Base-by-base conservation (phyloP, 2,329 filamentous ascomycete genomes). In the Whalleya microplaca region DNA sequence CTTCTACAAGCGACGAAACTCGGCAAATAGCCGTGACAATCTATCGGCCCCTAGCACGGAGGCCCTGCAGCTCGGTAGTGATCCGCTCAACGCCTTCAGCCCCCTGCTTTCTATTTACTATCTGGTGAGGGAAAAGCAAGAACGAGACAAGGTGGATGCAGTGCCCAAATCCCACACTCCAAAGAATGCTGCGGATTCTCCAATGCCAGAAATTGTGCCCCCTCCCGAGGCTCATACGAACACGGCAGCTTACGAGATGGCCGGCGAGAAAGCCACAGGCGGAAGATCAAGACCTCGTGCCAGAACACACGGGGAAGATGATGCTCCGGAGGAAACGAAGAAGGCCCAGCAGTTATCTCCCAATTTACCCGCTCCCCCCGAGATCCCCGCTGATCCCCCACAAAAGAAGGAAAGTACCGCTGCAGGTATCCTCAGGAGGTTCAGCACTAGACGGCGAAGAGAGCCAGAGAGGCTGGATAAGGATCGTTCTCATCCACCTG, bases 1-100 rank as follows among this genome's bases (percentile, higher is more conserved):
- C 71, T 98, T 99, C 69, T 99, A 98, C 77, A 97, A 96, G 76
- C 84, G 95, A 64, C 85, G 93, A 56, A 97, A 93, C 71, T 98
- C 94, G 1, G 88, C 87, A 42, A 91, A 85, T 51, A 98, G 95
- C 73, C 86, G 91, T 63, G 95, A 98, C 70, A 96, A 92, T 2
- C 78, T 99, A 61, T 85, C 83, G 4, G 88, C 87, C 1, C 88
- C 91, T n/a, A 98, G 94, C 49, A 85, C 87, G 1, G 95, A 99
- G 72, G 90, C 89, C 3, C 80, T 98, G 18, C 87, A 91, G 63
- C 77, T 94, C 32, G 92, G 92, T 10, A 85, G 84, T 54, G 95
- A 99, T 69, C 93, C 95, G 0, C 78, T 96, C 55, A 98, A 98
- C 72, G 95, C 95, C 3, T 99, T 91, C 72, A 94, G 90, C 66